Base-by-base conservation (phyloP, 2,329 filamentous ascomycete species). In the Tolypocladium album region DNA sequence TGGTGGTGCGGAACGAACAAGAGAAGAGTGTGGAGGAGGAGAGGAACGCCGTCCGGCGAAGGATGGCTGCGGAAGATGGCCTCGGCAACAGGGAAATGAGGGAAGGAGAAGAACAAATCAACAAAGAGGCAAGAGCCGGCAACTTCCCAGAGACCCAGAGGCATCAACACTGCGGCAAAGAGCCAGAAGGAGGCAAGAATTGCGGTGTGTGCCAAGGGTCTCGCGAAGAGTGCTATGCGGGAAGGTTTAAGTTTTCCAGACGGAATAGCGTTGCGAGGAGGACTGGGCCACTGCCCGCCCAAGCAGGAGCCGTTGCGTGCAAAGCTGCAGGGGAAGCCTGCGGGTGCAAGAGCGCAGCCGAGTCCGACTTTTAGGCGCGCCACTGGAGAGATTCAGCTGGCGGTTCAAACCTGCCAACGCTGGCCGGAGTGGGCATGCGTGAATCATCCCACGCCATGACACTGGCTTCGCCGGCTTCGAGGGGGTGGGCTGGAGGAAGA, bases 81-180 rank as follows among this genome's bases (percentile, higher is more conserved):
- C 38, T 58, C 34, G 43, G 42, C 31, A n/a, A 50, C 39, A 9
- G 15, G 31, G 39, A 38, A 22, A 36, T 38, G 15, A 53, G 27
- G 42, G 39, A n/a, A 24, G 40, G 60, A 62, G 63, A 60, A 52
- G 59, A 63, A 57, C 58, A 58, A 56, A 47, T 56, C 53, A 53
- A 58, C 40, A 45, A 61, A 58, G 55, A 53, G 63, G 65, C 62
- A 66, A 63, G 60, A 67, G 61, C 64, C 62, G 68, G 66, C 70
- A 67, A 67, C 68, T 65, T 67, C 63, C 62, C 61, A 61, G 59
- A 58, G 58, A 53, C 45, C 59, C 59, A 57, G 22, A 52, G 34
- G 57, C 50, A 62, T 61, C 47, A 45, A 59, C 57, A 56, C 56
- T 27, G 17, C 31, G n/a, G 47, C 3, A 58, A n/a, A 63, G 64